Evolutionary conservation across 495 filamentous ascomycete genomes (phyloP), one percentile per base, ranked within the genome.

Genomic region (Aspergillus homomorphus): DNA sequence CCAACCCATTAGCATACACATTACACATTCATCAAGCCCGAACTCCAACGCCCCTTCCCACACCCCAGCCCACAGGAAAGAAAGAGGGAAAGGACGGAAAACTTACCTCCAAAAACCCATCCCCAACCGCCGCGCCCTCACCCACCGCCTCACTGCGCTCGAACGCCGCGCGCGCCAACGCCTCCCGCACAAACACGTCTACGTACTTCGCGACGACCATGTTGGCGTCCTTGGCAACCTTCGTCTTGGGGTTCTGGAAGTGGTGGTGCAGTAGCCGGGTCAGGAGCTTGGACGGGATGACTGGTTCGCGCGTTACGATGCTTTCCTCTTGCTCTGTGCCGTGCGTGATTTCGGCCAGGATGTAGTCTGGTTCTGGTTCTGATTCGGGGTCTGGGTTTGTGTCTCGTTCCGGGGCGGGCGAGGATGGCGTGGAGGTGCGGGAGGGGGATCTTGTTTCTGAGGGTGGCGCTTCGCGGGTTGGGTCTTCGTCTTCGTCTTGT

Each of bases 101-200:
- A 62, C 85, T 69, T 52, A 91, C 89, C 83, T 96, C 89, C 61
- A 94, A 71, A 69, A 92, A 92, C 28, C 79, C 83, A 58, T 82
- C 84, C 19, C 69, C 73, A 56, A 68, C 41, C 6, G 57, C 56
- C 18, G 59, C 66, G 22, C 67, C 70, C 10, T 66, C 73, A 2
- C 65, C 67, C 33, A 60, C 68, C 28, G 62, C 67, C 60, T 82
- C 79, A 45, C 74, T 74, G 66, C 84, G 84, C 77, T 89, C 89
- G 58, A 81, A 84, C 8, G 85, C 86, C 42, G 90, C 87, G 70
- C 94, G 69, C 24, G 91, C 91, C 65, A 98, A 84, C 26, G 92
- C 91, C 76, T 98, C 94, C 61, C 89, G 80, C 56, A 97, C 89
- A 79, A 96, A 98, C 14, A 89, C 85, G 75, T 96, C 90, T 67